Evolutionary conservation across 2,329 filamentous ascomycete genomes (phyloP), one percentile per base, ranked within the genome.

Genomic region (Fusarium vanettenii): DNA sequence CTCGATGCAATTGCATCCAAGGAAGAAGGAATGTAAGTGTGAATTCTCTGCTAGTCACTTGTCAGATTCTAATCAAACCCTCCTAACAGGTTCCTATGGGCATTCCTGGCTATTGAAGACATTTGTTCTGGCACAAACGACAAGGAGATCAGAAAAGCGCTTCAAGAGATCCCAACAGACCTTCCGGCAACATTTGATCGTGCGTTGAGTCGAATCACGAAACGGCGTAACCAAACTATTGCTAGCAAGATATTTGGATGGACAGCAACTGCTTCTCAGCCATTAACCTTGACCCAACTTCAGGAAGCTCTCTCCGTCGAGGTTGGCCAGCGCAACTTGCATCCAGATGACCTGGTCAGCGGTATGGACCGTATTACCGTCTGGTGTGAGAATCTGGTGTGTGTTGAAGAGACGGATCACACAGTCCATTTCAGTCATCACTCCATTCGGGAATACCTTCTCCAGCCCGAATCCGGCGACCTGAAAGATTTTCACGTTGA

Each of bases 341-440:
- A 48, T 1, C 18, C 14, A 5, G 60, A 67, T 0, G 56, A 62
- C 10, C 14, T 69, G 1, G 62, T 71, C 2, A 67, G 33, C 0
- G 67, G 52, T 0, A 69, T 76, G 6, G 50, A 66, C 0, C 55
- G 71, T 3, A 13, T 73, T 0, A 31, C 62, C 0, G 0, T 2
- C 1, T 76, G 71, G 71, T 76, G 71, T 6, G 63, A 76, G 25
- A 73, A 65, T 11, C 22, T 76, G 0, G 2, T 76, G 0, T 64
- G 64, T 0, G 41, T 76, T 0, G 73, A 74, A 3, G 64, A 73
- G 18, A 48, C 33, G 3, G 67, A 73, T 14, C 14, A 67, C 2
- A 73, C 69, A 1, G 65, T 76, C 6, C 71, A 65, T 2, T 74
- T 76, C 39, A 69, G 69, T 2, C 74, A 76, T 13, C 71, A 70